Percentiles rank a stretch among this genome's conserved stretches.
phyloP scores from a whole-genome alignment of 495 filamentous ascomycete species.

The Tuber melanosporum region DNA sequence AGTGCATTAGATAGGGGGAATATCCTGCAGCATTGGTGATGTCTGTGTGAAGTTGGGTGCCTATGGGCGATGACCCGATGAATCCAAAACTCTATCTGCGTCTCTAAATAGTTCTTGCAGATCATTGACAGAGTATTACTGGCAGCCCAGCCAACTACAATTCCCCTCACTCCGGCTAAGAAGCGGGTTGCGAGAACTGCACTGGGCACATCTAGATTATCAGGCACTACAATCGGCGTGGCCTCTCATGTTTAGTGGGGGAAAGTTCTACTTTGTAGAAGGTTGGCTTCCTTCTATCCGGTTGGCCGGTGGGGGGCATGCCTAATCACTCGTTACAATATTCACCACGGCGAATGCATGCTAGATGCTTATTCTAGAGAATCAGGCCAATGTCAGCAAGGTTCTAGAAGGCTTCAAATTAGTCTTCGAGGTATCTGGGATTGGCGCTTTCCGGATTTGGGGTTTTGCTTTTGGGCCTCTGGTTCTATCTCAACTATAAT shows the following conservation, averaged over 20 bases:
- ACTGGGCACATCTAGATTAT: not conserved
- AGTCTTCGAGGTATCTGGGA: constrained; percentile 47
- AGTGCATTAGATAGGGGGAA: constrained; percentile 14
- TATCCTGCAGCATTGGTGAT: constrained; percentile 17
- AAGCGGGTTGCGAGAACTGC: not conserved
- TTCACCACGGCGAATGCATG: constrained; percentile 52
- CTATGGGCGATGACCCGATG: constrained; percentile 8
- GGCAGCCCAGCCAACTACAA: constrained; percentile 10
- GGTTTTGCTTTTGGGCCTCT: constrained; percentile 60
- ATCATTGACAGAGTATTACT: constrained; percentile 22
- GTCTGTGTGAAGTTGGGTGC: constrained; percentile 14
- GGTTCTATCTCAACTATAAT: constrained; percentile 47
- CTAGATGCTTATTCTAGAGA: constrained; percentile 65
- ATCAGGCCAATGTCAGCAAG: constrained; percentile 56
- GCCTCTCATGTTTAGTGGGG: constrained; percentile 55
- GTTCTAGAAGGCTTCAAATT: constrained; percentile 46
- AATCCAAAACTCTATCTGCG: not conserved
- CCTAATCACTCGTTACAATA: not conserved
- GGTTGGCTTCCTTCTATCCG: not conserved
- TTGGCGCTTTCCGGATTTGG: constrained; percentile 67
- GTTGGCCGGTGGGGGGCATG: not conserved
- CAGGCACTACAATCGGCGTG: constrained; percentile 29
- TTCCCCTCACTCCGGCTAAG: not conserved
- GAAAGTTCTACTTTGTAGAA: constrained; percentile 58
- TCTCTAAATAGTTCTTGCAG: constrained; percentile 14